A percentile compares a stretch with the other conserved stretches of the same genome.
These are phyloP conservation scores for Setomelanomma holmii DNA, from an alignment of 2,329 filamentous ascomycete genomes.

Conservation along the genomic window DNA sequence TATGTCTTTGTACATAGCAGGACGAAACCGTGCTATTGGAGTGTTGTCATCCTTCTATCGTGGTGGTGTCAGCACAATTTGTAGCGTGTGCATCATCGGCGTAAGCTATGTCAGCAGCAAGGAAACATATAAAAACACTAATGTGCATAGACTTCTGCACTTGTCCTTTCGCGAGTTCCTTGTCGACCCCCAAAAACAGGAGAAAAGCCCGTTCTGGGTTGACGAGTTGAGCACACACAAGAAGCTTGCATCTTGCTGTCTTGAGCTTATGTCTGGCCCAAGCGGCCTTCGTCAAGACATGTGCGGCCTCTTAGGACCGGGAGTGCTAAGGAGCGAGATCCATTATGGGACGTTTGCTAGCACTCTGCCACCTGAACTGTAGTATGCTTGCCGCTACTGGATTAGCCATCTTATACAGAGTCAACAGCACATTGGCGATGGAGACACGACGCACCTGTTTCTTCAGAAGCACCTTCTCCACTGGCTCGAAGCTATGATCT, in stretches of 20 bases:
- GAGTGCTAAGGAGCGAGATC: conserved; percentile 13
- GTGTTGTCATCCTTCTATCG: too few species aligned
- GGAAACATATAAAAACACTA: too few species aligned
- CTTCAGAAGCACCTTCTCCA: conserved; percentile 1
- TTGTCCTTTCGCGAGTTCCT: conserved; percentile 41
- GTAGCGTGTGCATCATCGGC: too few species aligned
- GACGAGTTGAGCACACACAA: conserved; percentile 45
- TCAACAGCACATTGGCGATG: neutral
- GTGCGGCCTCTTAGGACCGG: conserved; percentile 27
- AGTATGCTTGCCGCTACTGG: conserved; percentile 47
- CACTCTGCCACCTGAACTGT: conserved; percentile 2
- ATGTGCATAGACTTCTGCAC: conserved; percentile 37
- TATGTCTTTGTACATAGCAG: too few species aligned
- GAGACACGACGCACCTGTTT: neutral
- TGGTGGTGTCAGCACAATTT: too few species aligned
- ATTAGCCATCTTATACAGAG: neutral
- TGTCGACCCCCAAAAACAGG: conserved; percentile 22
- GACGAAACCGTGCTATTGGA: too few species aligned
- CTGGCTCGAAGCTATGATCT: neutral
- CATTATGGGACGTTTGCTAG: conserved; percentile 10
- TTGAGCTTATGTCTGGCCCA: conserved; percentile 43
- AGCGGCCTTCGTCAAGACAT: conserved; percentile 46
- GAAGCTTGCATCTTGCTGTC: conserved; percentile 42
- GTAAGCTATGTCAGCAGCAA: too few species aligned
- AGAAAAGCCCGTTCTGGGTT: conserved; percentile 41